Percentiles rank a stretch among this genome's conserved stretches.
Conservation (phyloP, 2,329 filamentous ascomycete genomes). For the Didymellaceae sp. region DNA sequence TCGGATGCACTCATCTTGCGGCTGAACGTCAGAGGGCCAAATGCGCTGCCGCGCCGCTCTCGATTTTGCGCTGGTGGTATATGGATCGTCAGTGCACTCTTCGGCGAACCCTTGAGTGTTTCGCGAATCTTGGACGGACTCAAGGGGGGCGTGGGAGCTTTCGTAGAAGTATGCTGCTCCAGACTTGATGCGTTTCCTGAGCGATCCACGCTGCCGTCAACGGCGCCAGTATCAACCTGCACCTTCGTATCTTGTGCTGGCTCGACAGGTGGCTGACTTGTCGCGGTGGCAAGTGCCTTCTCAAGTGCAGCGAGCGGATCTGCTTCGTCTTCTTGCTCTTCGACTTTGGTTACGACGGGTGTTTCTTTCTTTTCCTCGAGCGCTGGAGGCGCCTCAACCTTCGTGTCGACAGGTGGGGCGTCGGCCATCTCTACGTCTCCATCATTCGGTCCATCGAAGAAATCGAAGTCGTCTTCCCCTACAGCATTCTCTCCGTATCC, state of each 20-base stretch:
- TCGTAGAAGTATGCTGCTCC: conserved; percentile 10
- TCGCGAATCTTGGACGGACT: conserved; percentile 54
- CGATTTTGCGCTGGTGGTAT: conserved; percentile 7
- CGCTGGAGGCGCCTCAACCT: conserved; percentile 12
- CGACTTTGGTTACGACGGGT: background rate
- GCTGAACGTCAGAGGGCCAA: conserved; percentile 60
- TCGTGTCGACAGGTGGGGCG: conserved; percentile 28
- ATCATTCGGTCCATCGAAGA: conserved; percentile 72
- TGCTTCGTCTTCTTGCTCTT: conserved; percentile 31
- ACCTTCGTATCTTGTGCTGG: background rate
- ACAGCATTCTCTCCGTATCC: conserved; percentile 75
- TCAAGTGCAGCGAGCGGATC: conserved; percentile 41
- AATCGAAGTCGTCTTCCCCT: conserved; percentile 84
- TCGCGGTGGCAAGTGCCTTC: conserved; percentile 31
- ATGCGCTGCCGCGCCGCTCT: conserved; percentile 52
- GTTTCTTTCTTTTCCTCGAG: conserved; percentile 1
- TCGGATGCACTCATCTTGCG: conserved; percentile 56
- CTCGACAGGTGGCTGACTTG: background rate
- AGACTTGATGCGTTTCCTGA: no score
- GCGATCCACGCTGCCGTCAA: background rate
- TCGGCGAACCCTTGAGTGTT: conserved; percentile 55
- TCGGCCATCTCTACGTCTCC: conserved; percentile 47
- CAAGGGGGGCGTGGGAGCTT: conserved; percentile 45
- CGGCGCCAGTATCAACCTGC: background rate
- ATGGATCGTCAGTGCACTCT: conserved; percentile 10